phyloP scores from a whole-genome alignment of 805 yeast genomes.

The Saccharomycodes ludwigii region DNA sequence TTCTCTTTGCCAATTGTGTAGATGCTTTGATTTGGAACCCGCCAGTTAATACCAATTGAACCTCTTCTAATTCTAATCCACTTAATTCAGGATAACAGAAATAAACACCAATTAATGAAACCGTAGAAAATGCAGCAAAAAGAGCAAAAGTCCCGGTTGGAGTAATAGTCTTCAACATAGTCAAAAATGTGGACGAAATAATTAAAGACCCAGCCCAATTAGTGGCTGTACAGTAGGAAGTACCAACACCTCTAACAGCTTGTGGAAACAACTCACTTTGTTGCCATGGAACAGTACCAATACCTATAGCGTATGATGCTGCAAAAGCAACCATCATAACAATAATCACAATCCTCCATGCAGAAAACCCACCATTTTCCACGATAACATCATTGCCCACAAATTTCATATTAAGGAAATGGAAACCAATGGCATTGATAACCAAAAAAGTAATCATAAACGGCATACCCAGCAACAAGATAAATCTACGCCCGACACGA shows the following conservation, averaged over 20 bases:
- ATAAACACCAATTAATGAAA: slow-evolving; percentile 62
- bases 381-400: slow-evolving; percentile 33
- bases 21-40: slow-evolving; percentile 79
- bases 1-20: slow-evolving; percentile 38
- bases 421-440: slow-evolving; percentile 84
- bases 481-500: slow-evolving; percentile 74
- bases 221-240: slow-evolving; percentile 80
- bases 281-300: slow-evolving; percentile 98
- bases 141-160: slow-evolving; percentile 92
- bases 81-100: slow-evolving; percentile 89
- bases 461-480: slow-evolving; percentile 70
- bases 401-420: slow-evolving; percentile 58
- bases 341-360: slow-evolving; percentile 85
- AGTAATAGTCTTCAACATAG: slow-evolving; percentile 86
- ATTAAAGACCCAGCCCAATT: slow-evolving; percentile 94
- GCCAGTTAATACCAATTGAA: slow-evolving; percentile 63
- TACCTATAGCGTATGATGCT: slow-evolving; percentile 86
- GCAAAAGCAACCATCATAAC: slow-evolving; percentile 78
- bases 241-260: slow-evolving; percentile 84
- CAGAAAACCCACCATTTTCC: slow-evolving; percentile 36
- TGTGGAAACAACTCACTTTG: slow-evolving; percentile 93
- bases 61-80: slow-evolving; percentile 83
- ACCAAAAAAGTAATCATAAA: slow-evolving; percentile 71
- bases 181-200: slow-evolving; percentile 83
- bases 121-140: slow-evolving; percentile 68